Evolutionary conservation across 2,329 filamentous ascomycete species (phyloP).

Genomic region (Metarhizium humberi): DNA sequence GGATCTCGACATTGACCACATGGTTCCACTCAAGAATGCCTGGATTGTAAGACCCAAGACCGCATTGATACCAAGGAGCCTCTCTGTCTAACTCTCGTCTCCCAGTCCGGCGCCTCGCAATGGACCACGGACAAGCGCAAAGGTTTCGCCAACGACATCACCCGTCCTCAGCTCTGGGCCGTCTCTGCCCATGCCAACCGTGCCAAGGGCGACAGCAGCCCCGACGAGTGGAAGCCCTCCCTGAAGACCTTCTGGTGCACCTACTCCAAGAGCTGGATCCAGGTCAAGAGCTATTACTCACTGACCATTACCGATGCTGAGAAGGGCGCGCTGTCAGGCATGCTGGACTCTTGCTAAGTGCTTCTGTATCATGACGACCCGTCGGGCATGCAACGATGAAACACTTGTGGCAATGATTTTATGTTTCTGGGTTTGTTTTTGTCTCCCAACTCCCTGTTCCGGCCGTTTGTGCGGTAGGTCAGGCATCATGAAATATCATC

Average conservation of each 20-base stretch:
- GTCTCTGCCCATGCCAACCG: constrained; percentile 72
- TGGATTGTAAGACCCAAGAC: constrained; percentile 49
- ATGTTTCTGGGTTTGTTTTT: too few relatives aligned
- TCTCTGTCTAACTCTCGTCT: neutral
- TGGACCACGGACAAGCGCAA: constrained; percentile 64
- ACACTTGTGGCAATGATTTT: too few relatives aligned
- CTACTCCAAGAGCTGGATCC: constrained; percentile 68
- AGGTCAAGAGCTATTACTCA: constrained; percentile 65
- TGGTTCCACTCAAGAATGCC: constrained; percentile 72
- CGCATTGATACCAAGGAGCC: neutral
- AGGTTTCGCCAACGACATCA: constrained; percentile 68
- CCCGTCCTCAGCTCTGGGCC: constrained; percentile 66
- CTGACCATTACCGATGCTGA: constrained; percentile 63
- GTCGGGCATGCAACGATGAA: too few relatives aligned
- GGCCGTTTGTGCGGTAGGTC: neutral
- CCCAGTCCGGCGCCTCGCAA: constrained; percentile 55
- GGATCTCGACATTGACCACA: constrained; percentile 75
- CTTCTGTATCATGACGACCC: neutral
- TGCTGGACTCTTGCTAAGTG: constrained; percentile 22
- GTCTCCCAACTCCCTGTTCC: too few relatives aligned
- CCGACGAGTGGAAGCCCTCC: constrained; percentile 69
- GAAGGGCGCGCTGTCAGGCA: constrained; percentile 53
- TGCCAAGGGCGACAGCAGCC: constrained; percentile 61
- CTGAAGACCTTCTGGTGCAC: constrained; percentile 63
- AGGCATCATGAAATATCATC: neutral